A percentile compares a stretch with the other conserved stretches of the same genome.
These are phyloP conservation scores for Rubus idaeus DNA, from an alignment of 306 rosid genomes.

Conservation along the genomic window DNA sequence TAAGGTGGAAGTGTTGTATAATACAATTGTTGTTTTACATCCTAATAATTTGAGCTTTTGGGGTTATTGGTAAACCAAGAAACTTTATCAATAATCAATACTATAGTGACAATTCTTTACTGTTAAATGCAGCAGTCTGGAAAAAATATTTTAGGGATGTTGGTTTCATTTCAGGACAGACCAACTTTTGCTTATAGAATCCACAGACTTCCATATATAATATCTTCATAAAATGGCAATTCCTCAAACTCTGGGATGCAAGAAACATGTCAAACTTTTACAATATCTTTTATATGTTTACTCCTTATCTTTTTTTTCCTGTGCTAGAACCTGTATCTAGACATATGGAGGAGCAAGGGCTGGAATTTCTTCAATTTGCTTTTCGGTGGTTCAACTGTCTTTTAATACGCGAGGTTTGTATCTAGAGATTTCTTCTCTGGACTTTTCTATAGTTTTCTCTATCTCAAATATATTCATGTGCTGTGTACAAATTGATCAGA, in stretches of 20 bases:
- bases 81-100: too few relatives aligned
- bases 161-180: neutral
- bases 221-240: constrained; percentile 1
- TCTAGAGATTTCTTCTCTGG: constrained; percentile 10
- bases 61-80: too few relatives aligned
- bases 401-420: constrained; percentile 87
- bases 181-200: neutral
- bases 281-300: neutral
- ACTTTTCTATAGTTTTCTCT: constrained; percentile 17
- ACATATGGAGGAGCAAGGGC: constrained; percentile 92
- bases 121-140: too few relatives aligned
- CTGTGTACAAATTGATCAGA: constrained; percentile 2
- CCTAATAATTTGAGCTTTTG: too few relatives aligned
- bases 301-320: constrained; percentile 20
- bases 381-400: constrained; percentile 99
- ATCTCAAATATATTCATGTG: neutral
- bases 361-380: constrained; percentile 98
- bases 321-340: constrained; percentile 80
- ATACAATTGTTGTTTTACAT: too few relatives aligned
- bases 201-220: neutral
- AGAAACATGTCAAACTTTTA: constrained; percentile 1
- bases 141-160: neutral
- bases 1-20: too few relatives aligned
- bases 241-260: neutral
- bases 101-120: too few relatives aligned